Conservation (phyloP, 352 stramenopile genomes). For the Pythium rishiriense region DNA sequence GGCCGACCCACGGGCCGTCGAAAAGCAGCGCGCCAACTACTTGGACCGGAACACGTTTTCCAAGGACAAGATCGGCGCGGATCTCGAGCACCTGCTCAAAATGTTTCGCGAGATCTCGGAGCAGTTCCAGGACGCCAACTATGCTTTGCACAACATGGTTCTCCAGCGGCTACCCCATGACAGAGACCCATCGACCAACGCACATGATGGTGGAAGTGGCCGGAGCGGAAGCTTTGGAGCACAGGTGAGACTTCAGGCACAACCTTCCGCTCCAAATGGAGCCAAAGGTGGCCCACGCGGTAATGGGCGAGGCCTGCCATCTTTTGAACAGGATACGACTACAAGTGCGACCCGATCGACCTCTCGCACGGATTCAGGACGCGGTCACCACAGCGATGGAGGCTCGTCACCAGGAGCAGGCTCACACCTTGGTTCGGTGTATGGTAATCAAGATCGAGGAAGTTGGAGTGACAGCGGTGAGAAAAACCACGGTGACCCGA, state of each 20-base stretch:
- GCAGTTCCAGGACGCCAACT: slow-evolving; percentile 53
- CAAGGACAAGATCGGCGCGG: slow-evolving; percentile 50
- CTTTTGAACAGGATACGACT: background rate
- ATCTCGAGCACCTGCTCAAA: slow-evolving; percentile 55
- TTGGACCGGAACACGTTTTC: slow-evolving; percentile 50
- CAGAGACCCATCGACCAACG: too few species aligned
- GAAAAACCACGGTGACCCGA: background rate
- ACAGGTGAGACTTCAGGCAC: background rate
- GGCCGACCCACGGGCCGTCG: slow-evolving; percentile 54
- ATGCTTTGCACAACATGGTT: slow-evolving; percentile 36
- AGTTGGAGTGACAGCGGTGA: background rate
- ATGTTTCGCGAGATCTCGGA: slow-evolving; percentile 62
- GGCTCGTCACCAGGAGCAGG: background rate
- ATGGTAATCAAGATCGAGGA: background rate
- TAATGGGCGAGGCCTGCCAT: background rate
- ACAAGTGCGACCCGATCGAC: too few species aligned
- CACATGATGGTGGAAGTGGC: background rate
- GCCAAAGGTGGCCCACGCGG: background rate
- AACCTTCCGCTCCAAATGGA: background rate
- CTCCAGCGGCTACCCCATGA: slow-evolving; percentile 16
- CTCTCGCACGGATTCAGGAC: background rate
- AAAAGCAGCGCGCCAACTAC: slow-evolving; percentile 52
- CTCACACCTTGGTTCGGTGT: background rate
- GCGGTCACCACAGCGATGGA: too few species aligned
- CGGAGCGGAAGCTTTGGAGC: background rate